Base-by-base conservation (phyloP, 1,284 basidiomycete species). In the Rhodotorula sp. region DNA sequence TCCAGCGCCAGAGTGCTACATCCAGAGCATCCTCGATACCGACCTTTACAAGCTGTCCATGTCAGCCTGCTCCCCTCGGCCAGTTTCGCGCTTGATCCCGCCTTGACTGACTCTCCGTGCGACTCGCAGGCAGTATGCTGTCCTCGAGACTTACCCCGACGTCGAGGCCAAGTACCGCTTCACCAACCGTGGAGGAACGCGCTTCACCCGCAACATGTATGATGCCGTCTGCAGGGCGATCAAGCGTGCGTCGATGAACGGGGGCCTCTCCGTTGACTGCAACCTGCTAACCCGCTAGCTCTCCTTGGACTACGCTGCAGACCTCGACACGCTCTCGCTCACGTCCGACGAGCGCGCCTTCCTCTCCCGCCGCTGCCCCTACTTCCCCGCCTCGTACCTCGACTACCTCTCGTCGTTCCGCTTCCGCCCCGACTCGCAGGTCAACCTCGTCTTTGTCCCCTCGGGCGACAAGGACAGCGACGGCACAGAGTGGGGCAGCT, bases 31-130 rank as follows among this genome's bases (percentile, higher is more conserved):
- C 66, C 86, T 99, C 67, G 96, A 98, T 81, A 97, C 94, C 0
- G 96, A 99, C 81, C 84, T 97, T 54, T 98, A 99, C 88, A 99
- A 97, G 92, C 85, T 98, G 64, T 94, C 95, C 0, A 99, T 98
- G 96, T 55, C 25, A 44, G 52, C n/a, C 46, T 7, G 25, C 4
- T 12, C 9, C 21, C 13, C 42, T 8, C 9, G 16, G 9, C 21
- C 34, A 34, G 34, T 34, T 34, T 23, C 45, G 34, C 48, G 34
- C 54, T 45, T 44, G 34, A 34, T 34, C 34, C 34, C 14, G 25
- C 7, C 44, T 16, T 13, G 8, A 16, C 58, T 34, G 45, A 25
- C 27, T 46, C 25, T 17, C 16, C 46, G 3, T 16, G 19, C 17
- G 8, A 0, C 25, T 3, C 25, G 27, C 61, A 63, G 61, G 61